Conservation (phyloP, 768 basidiomycete genomes). For the Leucogyrophana mollusca region DNA sequence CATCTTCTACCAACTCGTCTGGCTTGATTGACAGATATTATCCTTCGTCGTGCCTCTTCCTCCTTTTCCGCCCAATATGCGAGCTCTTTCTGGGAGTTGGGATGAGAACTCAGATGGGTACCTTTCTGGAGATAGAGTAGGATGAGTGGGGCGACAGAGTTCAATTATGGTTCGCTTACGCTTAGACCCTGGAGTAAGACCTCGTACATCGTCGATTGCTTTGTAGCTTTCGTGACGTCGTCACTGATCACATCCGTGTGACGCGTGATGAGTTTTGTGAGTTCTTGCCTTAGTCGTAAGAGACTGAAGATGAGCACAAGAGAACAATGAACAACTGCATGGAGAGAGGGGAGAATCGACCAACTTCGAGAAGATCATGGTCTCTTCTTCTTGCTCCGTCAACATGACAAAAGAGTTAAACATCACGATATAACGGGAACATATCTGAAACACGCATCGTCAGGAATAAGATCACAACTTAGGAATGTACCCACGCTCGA, state of each 20-base stretch:
- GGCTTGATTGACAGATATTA: slow-evolving; percentile 40
- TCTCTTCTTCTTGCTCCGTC: slow-evolving; percentile 83
- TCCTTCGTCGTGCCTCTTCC: slow-evolving; percentile 70
- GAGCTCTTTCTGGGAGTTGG: slow-evolving; percentile 83
- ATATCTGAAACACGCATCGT: slow-evolving; percentile 44
- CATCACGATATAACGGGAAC: slow-evolving; percentile 71
- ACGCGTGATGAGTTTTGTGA: slow-evolving; percentile 69
- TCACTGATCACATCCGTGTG: slow-evolving; percentile 73
- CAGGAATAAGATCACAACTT: neutral
- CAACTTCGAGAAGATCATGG: slow-evolving; percentile 95
- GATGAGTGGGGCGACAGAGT: neutral
- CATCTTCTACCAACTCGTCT: slow-evolving; percentile 19
- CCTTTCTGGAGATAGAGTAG: slow-evolving; percentile 46
- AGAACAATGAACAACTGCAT: slow-evolving; percentile 1
- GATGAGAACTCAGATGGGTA: slow-evolving; percentile 70
- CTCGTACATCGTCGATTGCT: slow-evolving; percentile 74
- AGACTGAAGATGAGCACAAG: slow-evolving; percentile 48
- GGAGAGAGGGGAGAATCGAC: slow-evolving; percentile 17
- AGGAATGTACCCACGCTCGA: slow-evolving; percentile 45
- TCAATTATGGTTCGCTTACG: slow-evolving; percentile 43
- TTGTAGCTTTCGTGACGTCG: slow-evolving; percentile 57
- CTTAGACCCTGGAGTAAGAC: slow-evolving; percentile 71
- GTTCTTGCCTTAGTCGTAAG: slow-evolving; percentile 79
- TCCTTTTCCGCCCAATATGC: slow-evolving; percentile 85
- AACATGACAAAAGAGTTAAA: slow-evolving; percentile 84